Evolutionary conservation across 352 stramenopile species (phyloP).

Genomic region (Phytophthora agathidicida): DNA sequence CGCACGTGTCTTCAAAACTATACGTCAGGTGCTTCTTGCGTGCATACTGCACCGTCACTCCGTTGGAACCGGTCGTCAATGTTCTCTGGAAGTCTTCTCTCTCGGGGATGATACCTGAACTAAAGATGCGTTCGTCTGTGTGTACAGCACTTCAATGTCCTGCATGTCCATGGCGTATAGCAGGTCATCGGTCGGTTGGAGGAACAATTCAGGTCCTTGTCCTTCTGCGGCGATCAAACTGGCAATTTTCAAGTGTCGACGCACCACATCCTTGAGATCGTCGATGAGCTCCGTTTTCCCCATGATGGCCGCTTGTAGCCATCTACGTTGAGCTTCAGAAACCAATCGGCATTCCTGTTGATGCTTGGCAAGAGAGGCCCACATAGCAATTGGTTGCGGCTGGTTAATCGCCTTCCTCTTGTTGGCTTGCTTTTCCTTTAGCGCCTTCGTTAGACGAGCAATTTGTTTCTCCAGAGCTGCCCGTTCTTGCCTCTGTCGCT

Average conservation of each 20-base stretch:
- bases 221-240: neutral
- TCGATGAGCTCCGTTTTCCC: neutral
- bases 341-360: too few species aligned
- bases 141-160: neutral
- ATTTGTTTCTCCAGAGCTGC: neutral
- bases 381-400: neutral
- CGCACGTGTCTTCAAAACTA: neutral
- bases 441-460: neutral
- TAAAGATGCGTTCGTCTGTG: neutral
- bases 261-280: neutral
- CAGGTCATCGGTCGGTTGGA: neutral
- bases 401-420: neutral
- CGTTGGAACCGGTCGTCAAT: neutral
- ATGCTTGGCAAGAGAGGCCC: neutral
- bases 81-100: neutral
- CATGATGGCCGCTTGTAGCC: too few species aligned
- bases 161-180: conserved; percentile 5
- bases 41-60: neutral
- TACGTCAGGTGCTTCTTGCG: neutral
- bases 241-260: neutral
- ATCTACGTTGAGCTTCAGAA: too few species aligned
- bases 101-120: neutral
- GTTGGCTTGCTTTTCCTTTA: neutral
- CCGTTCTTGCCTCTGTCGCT: neutral
- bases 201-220: neutral